phyloP scores from a whole-genome alignment of 129 eudicot species.

The Heracleum sosnowskyi region DNA sequence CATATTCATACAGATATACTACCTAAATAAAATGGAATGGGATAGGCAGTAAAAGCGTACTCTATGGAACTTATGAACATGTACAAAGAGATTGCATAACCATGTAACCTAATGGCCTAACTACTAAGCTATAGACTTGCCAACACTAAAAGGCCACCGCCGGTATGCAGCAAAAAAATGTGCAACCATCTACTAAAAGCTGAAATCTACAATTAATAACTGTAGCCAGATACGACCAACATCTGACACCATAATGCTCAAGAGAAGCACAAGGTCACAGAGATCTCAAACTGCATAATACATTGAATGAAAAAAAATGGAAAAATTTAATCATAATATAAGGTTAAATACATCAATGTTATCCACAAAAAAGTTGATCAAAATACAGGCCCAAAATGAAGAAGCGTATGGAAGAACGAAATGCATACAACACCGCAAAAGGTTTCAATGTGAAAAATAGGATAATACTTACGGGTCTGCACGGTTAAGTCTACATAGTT shows the following conservation, averaged over 20 bases:
- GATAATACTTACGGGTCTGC: constrained; percentile 89
- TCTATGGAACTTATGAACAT: neutral
- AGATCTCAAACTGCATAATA: neutral
- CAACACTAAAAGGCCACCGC: neutral
- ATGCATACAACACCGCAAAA: neutral
- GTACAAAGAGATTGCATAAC: neutral
- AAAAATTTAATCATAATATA: neutral
- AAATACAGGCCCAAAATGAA: neutral
- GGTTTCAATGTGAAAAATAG: neutral
- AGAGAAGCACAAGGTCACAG: neutral
- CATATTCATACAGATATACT: neutral
- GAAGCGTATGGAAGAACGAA: neutral
- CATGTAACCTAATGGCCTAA: neutral
- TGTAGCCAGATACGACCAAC: neutral
- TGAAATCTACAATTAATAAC: neutral
- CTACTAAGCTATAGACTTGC: neutral
- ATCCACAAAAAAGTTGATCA: neutral
- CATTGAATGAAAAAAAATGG: neutral
- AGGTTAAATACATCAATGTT: neutral
- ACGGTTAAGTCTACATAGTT: constrained; percentile 77
- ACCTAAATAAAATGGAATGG: neutral
- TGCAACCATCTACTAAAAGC: neutral
- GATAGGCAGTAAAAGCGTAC: neutral
- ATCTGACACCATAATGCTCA: neutral
- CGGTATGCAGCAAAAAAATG: neutral